These are phyloP conservation scores for Escovopsis sp. DNA, from an alignment of 2,329 filamentous ascomycete species.

Conservation along the genomic window DNA sequence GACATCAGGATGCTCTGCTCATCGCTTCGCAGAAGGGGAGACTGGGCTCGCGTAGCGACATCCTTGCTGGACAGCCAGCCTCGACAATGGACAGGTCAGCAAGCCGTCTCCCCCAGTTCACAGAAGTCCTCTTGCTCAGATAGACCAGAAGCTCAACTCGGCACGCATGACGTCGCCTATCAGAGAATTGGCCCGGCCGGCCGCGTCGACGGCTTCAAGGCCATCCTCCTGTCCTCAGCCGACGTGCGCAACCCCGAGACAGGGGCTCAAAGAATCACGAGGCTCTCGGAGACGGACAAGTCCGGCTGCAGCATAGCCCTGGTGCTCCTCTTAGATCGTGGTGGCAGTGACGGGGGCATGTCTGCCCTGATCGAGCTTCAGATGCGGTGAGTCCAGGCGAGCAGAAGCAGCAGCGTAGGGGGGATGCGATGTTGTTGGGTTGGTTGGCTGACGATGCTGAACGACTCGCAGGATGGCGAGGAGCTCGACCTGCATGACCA, in stretches of 20 bases:
- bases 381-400: conserved; percentile 26
- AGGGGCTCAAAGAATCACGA: conserved; percentile 22
- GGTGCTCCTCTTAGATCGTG: conserved; percentile 32
- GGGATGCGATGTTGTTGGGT: neutral
- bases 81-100: too few relatives aligned
- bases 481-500: conserved; percentile 18
- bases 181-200: conserved; percentile 5
- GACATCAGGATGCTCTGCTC: conserved; percentile 28
- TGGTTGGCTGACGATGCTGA: neutral
- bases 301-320: conserved; percentile 24
- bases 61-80: conserved; percentile 12
- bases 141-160: conserved; percentile 23
- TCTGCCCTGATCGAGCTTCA: conserved; percentile 27
- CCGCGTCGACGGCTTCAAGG: conserved; percentile 14
- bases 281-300: conserved; percentile 25
- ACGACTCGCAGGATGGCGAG: conserved; percentile 16
- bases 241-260: conserved; percentile 19
- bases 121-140: too few relatives aligned
- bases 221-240: conserved; percentile 24
- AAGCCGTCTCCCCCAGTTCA: too few relatives aligned
- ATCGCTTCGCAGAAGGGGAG: conserved; percentile 20
- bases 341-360: conserved; percentile 15
- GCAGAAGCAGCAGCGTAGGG: too few relatives aligned
- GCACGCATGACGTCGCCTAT: conserved; percentile 31
- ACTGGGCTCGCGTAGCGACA: conserved; percentile 19